Evolutionary conservation across 1,139 yeast species (phyloP), one percentile per base, ranked within the genome.

Genomic region (Candida dubliniensis): DNA sequence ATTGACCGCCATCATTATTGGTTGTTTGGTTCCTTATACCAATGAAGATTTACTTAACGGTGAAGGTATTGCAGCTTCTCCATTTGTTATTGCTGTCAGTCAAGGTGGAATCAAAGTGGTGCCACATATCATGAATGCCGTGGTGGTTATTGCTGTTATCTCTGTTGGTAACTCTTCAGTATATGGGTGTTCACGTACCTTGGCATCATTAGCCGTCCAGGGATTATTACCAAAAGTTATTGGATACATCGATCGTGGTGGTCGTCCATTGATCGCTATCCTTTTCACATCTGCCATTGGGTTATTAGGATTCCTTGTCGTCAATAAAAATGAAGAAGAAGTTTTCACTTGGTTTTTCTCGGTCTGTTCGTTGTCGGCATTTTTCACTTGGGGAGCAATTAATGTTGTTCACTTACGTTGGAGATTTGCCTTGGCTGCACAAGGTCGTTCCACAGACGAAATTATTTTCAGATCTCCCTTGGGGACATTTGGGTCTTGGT

Each of bases 301-400:
- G 0, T 65, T 77, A 44, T 66, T 85, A 43, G 82, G 87, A 45
- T 85, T 83, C 66, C 71, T 84, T 46, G 83, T 82, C 14, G 71
- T 75, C 4, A 64, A 71, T 44, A 63, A 69, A 29, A 71, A 80
- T 37, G 74, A 82, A 53, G 63, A 58, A 10, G 60, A 65, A 2
- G 76, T 83, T 2, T 83, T 83, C 69, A 69, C 77, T 11, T 83
- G 89, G 89, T 69, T 83, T 48, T 78, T 82, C 55, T 78, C 87
- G 25, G 60, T 85, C 31, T 84, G 87, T 44, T 83, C 87, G 7
- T 76, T 83, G 60, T 71, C 80, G 45, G 64, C 84, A 48, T 62
- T 83, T 66, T 82, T 77, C 65, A 71, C 78, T 45, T 71, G 87
- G 77, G 61, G 61, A 34, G 59, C 69, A 23, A 66, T 71, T 46